Evolutionary conservation across 257 asterid species (phyloP).

Genomic region (Solanum appendiculatum): DNA sequence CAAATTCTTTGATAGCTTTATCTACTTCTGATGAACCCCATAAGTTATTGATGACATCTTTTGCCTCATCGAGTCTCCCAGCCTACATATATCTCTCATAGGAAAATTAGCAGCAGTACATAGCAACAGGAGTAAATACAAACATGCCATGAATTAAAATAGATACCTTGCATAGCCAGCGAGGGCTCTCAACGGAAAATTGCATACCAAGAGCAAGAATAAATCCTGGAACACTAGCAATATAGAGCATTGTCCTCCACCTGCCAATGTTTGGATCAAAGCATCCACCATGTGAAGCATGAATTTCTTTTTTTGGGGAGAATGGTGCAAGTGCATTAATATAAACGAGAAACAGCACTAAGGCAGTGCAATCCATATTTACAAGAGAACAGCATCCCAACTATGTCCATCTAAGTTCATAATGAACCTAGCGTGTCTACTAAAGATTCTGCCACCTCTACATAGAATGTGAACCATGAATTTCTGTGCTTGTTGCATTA

Average conservation of each 20-base stretch:
- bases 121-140: neutral
- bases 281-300: neutral
- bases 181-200: conserved; percentile 84
- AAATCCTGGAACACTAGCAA: conserved; percentile 66
- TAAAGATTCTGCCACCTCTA: neutral
- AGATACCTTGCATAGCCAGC: conserved; percentile 86
- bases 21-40: conserved; percentile 69
- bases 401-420: neutral
- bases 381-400: neutral
- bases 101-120: neutral
- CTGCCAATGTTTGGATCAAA: conserved; percentile 20
- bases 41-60: conserved; percentile 40
- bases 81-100: conserved; percentile 28
- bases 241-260: conserved; percentile 75
- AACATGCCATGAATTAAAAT: neutral
- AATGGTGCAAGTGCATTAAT: neutral
- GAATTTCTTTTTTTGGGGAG: neutral
- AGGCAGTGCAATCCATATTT: neutral
- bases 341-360: neutral
- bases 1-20: conserved; percentile 62
- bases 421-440: neutral
- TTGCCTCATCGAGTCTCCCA: conserved; percentile 62
- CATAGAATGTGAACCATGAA: neutral
- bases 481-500: neutral
- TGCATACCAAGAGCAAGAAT: conserved; percentile 75